Evolutionary conservation across 805 yeast species (phyloP).

Genomic region (Starmerella asiatica): DNA sequence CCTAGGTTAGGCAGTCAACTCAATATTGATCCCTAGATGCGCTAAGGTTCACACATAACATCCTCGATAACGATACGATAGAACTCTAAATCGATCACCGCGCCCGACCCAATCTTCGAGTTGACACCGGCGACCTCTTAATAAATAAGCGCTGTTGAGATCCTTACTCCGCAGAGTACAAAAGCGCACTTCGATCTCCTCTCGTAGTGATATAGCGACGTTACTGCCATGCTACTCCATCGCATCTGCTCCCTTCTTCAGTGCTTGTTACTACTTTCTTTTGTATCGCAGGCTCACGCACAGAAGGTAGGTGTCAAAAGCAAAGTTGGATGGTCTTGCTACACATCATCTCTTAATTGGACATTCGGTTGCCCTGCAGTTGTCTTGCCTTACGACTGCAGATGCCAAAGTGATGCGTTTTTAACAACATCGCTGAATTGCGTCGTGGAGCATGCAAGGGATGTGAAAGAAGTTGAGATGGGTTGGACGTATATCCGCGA

Average conservation of each 20-base stretch:
- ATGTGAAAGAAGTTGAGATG: conserved; percentile 18
- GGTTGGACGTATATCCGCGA: conserved; percentile 22
- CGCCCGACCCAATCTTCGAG: too few species aligned
- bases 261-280: not conserved
- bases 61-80: too few species aligned
- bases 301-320: conserved; percentile 26
- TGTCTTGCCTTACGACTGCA: conserved; percentile 20
- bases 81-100: too few species aligned
- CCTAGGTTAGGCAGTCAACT: too few species aligned
- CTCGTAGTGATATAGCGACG: too few species aligned
- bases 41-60: too few species aligned
- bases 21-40: too few species aligned
- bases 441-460: conserved; percentile 18
- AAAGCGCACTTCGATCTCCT: too few species aligned
- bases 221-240: too few species aligned
- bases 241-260: not conserved
- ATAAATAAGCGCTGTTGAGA: too few species aligned
- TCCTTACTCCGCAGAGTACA: too few species aligned
- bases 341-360: conserved; percentile 25
- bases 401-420: conserved; percentile 23
- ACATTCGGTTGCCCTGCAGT: conserved; percentile 23
- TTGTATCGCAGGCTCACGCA: conserved; percentile 5
- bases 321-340: conserved; percentile 25
- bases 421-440: conserved; percentile 25
- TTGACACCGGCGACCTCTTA: too few species aligned